A percentile compares a stretch with the other conserved stretches of the same genome.
These are phyloP conservation scores for Candida insectalens DNA, from an alignment of 805 yeast genomes.

Conservation along the genomic window DNA sequence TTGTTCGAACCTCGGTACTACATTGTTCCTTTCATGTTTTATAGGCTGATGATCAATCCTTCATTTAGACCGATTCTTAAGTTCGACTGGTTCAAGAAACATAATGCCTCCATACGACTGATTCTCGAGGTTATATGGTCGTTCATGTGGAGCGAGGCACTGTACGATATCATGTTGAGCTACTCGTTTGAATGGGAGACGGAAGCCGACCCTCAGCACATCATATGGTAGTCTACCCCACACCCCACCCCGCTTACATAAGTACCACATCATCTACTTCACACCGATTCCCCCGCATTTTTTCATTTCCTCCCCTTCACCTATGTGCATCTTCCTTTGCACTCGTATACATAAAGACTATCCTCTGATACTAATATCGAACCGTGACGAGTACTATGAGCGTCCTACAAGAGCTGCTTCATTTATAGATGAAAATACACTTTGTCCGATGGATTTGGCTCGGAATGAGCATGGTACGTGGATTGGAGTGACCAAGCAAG, in stretches of 20 bases:
- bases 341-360: slow-evolving; percentile 64
- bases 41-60: slow-evolving; percentile 52
- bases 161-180: slow-evolving; percentile 46
- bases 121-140: slow-evolving; percentile 55
- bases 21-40: slow-evolving; percentile 68
- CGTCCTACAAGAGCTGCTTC: slow-evolving; percentile 61
- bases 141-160: slow-evolving; percentile 39
- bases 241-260: too few relatives aligned
- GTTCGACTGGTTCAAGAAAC: slow-evolving; percentile 10
- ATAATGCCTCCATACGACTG: slow-evolving; percentile 26
- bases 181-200: slow-evolving; percentile 62
- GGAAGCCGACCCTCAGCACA: slow-evolving; percentile 59
- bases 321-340: slow-evolving; percentile 73
- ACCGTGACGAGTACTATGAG: slow-evolving; percentile 76
- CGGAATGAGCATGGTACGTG: slow-evolving; percentile 80
- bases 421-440: slow-evolving; percentile 24
- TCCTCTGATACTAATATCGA: slow-evolving; percentile 68
- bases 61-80: slow-evolving; percentile 21
- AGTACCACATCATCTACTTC: too few relatives aligned
- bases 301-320: background rate
- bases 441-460: slow-evolving; percentile 70
- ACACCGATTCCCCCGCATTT: background rate
- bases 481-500: slow-evolving; percentile 58
- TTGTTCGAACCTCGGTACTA: slow-evolving; percentile 91
- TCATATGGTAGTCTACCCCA: slow-evolving; percentile 93